phyloP scores from a whole-genome alignment of 2,329 filamentous ascomycete species.

The Corynespora cassiicola region DNA sequence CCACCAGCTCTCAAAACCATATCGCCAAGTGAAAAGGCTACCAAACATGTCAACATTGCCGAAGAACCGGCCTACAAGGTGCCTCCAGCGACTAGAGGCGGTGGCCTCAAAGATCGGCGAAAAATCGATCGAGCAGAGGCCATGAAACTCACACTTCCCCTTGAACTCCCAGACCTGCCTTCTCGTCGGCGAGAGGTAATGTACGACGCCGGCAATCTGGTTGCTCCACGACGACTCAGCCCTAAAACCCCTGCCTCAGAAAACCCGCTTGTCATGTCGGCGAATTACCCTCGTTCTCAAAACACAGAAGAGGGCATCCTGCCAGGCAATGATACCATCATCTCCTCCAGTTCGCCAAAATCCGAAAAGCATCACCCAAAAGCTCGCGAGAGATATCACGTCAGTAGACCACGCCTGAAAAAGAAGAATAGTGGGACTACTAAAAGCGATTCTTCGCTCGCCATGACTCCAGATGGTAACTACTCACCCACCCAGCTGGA shows the following conservation, averaged over 20 bases:
- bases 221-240: slow-evolving; percentile 29
- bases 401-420: slow-evolving; percentile 12
- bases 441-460: slow-evolving; percentile 18
- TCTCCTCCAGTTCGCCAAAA: slow-evolving; percentile 9
- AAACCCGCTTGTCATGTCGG: no score
- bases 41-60: neutral
- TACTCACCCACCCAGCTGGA: slow-evolving; percentile 10
- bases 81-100: slow-evolving; percentile 9
- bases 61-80: neutral
- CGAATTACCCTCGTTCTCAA: neutral
- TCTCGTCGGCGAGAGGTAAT: slow-evolving; percentile 20
- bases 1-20: neutral
- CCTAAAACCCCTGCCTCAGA: slow-evolving; percentile 36
- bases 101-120: slow-evolving; percentile 35
- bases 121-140: slow-evolving; percentile 23
- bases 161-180: slow-evolving; percentile 24
- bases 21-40: neutral
- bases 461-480: slow-evolving; percentile 12
- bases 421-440: slow-evolving; percentile 17
- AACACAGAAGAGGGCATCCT: slow-evolving; percentile 11
- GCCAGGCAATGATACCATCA: slow-evolving; percentile 13
- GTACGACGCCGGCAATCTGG: slow-evolving; percentile 18
- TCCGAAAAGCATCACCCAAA: slow-evolving; percentile 14
- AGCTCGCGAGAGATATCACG: slow-evolving; percentile 19
- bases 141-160: slow-evolving; percentile 34